These are phyloP conservation scores for Eucalyptus shirleyi DNA, from an alignment of 345 rosid species.

Conservation along the genomic window DNA sequence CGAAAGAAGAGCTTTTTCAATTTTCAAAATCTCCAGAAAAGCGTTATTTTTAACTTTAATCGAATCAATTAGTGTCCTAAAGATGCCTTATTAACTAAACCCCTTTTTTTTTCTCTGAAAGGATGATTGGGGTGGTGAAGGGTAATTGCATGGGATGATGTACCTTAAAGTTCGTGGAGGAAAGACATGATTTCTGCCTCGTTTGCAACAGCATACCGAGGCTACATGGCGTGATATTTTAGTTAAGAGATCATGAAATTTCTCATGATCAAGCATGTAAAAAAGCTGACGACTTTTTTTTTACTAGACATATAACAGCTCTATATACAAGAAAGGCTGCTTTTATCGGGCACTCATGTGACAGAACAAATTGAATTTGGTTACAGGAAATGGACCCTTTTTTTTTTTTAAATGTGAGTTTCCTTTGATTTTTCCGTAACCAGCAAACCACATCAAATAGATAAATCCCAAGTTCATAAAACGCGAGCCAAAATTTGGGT, in stretches of 20 bases:
- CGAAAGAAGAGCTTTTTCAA: not conserved
- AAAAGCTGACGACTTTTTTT: not conserved
- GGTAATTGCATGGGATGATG: not conserved
- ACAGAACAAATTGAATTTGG: not conserved
- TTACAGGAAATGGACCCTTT: not conserved
- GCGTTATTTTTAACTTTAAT: not conserved
- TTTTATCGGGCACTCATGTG: not conserved
- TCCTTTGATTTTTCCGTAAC: not conserved
- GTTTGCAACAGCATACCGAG: not conserved
- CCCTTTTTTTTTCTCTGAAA: not conserved
- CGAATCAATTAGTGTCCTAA: not conserved
- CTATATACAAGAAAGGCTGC: not conserved
- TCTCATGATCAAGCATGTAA: not conserved
- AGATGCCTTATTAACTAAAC: not conserved
- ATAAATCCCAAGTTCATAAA: not conserved
- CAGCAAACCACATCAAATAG: not conserved
- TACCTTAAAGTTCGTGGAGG: not conserved
- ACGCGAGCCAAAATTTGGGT: accelerated
- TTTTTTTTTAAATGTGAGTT: not conserved
- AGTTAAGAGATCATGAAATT: not conserved
- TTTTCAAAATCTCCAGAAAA: not conserved
- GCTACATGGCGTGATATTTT: not conserved
- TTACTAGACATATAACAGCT: not conserved
- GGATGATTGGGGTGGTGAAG: not conserved
- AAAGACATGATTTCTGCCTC: not conserved